These are phyloP conservation scores for Fomitopsis pinicola DNA, from an alignment of 1,284 basidiomycete genomes.

Conservation along the genomic window DNA sequence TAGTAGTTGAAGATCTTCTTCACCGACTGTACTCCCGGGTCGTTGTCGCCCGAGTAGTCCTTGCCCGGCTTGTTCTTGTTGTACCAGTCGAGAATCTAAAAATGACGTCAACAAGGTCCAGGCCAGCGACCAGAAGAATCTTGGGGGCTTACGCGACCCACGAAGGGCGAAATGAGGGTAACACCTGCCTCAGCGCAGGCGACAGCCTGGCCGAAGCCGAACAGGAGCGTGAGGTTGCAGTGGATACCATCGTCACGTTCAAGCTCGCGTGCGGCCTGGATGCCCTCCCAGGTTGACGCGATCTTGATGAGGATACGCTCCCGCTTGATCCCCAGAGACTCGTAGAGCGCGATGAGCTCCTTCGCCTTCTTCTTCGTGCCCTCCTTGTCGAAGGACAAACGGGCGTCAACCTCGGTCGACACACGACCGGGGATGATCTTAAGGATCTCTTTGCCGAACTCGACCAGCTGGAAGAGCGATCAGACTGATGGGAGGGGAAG, in stretches of 20 bases:
- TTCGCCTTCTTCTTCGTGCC: slow-evolving; percentile 90
- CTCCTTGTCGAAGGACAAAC: slow-evolving; percentile 94
- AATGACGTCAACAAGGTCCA: background rate
- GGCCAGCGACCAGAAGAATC: too few species aligned
- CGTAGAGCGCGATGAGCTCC: slow-evolving; percentile 93
- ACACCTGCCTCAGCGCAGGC: slow-evolving; percentile 98
- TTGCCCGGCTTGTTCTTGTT: slow-evolving; percentile 83
- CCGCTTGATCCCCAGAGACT: slow-evolving; percentile 85
- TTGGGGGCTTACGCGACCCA: slow-evolving; percentile 76
- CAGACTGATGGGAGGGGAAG: background rate
- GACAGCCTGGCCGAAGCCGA: slow-evolving; percentile 97
- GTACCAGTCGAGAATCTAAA: slow-evolving; percentile 92
- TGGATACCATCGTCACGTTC: slow-evolving; percentile 92
- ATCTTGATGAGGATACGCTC: slow-evolving; percentile 99
- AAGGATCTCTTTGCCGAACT: slow-evolving; percentile 96
- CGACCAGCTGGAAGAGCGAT: slow-evolving; percentile 66
- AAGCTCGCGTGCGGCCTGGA: slow-evolving; percentile 96
- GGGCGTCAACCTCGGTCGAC: slow-evolving; percentile 98
- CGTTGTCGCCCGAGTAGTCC: slow-evolving; percentile 82
- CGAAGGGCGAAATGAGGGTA: slow-evolving; percentile 98
- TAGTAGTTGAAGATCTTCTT: slow-evolving; percentile 99
- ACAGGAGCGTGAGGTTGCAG: slow-evolving; percentile 98
- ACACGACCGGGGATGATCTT: slow-evolving; percentile 97
- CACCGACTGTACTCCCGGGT: slow-evolving; percentile 97
- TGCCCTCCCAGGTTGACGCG: slow-evolving; percentile 99